A percentile compares a stretch with the other conserved stretches of the same genome.
Conservation (phyloP, 208 protist species). For the Wallacemonas collosoma region DNA sequence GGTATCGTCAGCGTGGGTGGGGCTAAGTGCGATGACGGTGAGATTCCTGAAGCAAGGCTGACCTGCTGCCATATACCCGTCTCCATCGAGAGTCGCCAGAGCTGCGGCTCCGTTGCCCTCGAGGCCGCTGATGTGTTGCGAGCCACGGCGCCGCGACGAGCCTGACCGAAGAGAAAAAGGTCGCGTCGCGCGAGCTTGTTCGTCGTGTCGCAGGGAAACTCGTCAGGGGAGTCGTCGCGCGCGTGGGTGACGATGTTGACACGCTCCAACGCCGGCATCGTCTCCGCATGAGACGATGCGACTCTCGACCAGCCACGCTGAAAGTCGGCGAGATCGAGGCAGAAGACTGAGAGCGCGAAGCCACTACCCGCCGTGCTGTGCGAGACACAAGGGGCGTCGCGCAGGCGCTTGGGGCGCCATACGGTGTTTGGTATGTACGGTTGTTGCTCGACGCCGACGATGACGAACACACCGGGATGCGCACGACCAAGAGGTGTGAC, state of each 20-base stretch:
- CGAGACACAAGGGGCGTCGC: background rate
- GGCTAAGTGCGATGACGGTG: too few relatives aligned
- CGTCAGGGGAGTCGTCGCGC: background rate
- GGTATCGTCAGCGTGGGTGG: too few relatives aligned
- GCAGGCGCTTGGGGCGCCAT: background rate
- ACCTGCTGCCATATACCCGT: conserved; percentile 16
- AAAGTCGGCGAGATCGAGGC: conserved; percentile 16
- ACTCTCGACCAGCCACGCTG: conserved; percentile 16
- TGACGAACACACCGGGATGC: conserved; percentile 7
- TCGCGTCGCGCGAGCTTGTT: background rate
- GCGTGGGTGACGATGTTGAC: conserved; percentile 3
- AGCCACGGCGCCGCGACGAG: background rate
- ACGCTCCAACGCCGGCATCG: background rate
- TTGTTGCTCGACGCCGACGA: conserved; percentile 16
- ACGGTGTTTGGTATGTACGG: background rate
- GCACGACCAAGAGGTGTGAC: conserved; percentile 4
- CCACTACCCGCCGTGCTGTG: background rate
- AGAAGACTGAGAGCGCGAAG: conserved; percentile 10
- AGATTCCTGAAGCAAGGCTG: background rate
- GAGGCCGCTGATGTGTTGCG: background rate
- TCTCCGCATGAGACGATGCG: background rate
- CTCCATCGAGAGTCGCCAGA: conserved; percentile 8
- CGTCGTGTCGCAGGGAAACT: too few relatives aligned
- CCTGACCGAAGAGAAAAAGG: conserved; percentile 11
- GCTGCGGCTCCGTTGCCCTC: background rate